These are phyloP conservation scores for Peltaster fructicola DNA, from an alignment of 2,329 filamentous ascomycete genomes.

Conservation along the genomic window DNA sequence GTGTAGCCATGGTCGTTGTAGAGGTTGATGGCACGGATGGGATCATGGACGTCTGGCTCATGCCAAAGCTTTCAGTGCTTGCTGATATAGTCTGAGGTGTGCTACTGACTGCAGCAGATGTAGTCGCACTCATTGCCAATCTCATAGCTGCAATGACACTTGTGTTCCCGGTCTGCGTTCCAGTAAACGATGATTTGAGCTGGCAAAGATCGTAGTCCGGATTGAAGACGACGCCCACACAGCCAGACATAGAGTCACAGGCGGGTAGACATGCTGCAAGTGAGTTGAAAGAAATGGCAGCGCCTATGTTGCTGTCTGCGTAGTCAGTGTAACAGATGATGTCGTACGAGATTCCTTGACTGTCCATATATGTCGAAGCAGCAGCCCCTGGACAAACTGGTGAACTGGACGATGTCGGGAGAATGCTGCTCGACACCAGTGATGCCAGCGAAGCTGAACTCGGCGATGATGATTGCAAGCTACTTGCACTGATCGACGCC, in stretches of 20 bases:
- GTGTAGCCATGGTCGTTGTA: too few species aligned
- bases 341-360: constrained; percentile 6
- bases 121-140: too few species aligned
- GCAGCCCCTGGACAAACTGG: constrained; percentile 9
- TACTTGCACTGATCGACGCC: constrained; percentile 1
- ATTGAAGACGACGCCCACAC: constrained; percentile 9
- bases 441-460: constrained; percentile 2
- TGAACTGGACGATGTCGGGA: neutral
- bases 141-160: constrained; percentile 6
- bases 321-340: constrained; percentile 9
- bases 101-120: too few species aligned
- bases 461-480: constrained; percentile 3
- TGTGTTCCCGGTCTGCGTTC: constrained; percentile 5
- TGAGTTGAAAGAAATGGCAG: constrained; percentile 4
- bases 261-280: constrained; percentile 8
- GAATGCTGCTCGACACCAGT: constrained; percentile 2
- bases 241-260: constrained; percentile 8
- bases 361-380: constrained; percentile 8
- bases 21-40: too few species aligned
- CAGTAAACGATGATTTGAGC: constrained; percentile 9
- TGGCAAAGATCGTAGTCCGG: constrained; percentile 6
- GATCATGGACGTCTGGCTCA: too few species aligned
- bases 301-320: constrained; percentile 7
- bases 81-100: too few species aligned
- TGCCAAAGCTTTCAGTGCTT: too few species aligned